Evolutionary conservation across 441 rosid species (phyloP).

Genomic region (Flueggea neowawraea): DNA sequence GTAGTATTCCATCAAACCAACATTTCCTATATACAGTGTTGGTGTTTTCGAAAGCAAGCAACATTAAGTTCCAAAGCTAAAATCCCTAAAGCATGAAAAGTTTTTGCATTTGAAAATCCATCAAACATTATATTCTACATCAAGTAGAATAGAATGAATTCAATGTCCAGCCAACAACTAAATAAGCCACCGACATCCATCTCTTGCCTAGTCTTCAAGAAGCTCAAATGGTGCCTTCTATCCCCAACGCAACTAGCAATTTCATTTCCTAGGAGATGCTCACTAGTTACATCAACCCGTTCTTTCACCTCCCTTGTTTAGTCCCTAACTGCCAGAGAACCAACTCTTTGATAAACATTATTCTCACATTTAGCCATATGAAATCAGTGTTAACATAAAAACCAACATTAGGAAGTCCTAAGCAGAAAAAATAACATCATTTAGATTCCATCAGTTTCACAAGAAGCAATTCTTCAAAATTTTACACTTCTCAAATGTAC

Average conservation of each 20-base stretch:
- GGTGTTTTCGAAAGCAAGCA: background rate
- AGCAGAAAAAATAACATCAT: too few species aligned
- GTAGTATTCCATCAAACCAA: background rate
- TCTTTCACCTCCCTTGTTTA: background rate
- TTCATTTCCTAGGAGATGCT: constrained; percentile 2
- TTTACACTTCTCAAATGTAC: too few species aligned
- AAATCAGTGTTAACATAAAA: too few species aligned
- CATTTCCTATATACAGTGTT: too few species aligned
- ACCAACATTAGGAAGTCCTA: too few species aligned
- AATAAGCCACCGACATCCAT: background rate
- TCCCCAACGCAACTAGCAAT: background rate
- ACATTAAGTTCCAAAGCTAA: constrained; percentile 1
- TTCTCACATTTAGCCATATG: background rate
- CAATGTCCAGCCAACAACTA: background rate
- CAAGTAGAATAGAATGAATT: too few species aligned
- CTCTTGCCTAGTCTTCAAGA: background rate
- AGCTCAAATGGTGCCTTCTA: background rate
- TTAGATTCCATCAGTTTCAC: too few species aligned
- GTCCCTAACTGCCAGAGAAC: background rate
- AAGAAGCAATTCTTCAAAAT: too few species aligned
- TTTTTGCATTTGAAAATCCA: too few species aligned
- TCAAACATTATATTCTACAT: too few species aligned
- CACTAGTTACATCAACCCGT: background rate
- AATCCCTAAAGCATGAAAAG: too few species aligned
- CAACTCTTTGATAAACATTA: too few species aligned